These are phyloP conservation scores for Thalassiosira profunda DNA, from an alignment of 108 stramenopile species.

Conservation along the genomic window DNA sequence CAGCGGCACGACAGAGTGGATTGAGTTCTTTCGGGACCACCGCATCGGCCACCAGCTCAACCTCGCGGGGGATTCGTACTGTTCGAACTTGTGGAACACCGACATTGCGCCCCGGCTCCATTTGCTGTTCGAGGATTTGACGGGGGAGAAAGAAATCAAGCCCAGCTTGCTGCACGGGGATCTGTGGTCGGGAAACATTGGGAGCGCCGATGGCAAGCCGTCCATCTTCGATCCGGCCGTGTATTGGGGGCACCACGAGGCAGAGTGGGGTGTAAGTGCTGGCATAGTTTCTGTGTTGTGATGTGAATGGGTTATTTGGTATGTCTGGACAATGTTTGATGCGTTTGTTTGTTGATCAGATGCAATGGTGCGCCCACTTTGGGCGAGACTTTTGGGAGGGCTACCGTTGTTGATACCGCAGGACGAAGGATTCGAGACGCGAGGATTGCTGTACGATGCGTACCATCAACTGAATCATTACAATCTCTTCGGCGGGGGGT, in stretches of 20 bases:
- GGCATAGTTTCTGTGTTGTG: background rate
- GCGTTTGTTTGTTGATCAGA: background rate
- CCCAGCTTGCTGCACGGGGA: slow-evolving; percentile 61
- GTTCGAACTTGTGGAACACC: slow-evolving; percentile 34
- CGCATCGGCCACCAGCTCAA: slow-evolving; percentile 52
- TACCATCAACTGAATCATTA: slow-evolving; percentile 61
- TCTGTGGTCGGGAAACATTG: slow-evolving; percentile 65
- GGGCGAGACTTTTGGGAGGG: slow-evolving; percentile 41
- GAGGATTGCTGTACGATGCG: slow-evolving; percentile 46
- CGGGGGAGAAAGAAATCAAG: slow-evolving; percentile 41
- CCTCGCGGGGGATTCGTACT: slow-evolving; percentile 53
- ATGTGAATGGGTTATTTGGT: background rate
- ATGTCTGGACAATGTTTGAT: background rate
- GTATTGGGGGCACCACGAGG: slow-evolving; percentile 61
- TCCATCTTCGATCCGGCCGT: slow-evolving; percentile 57
- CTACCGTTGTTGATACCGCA: slow-evolving; percentile 38
- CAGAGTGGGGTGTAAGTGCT: slow-evolving; percentile 56
- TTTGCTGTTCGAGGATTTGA: slow-evolving; percentile 45
- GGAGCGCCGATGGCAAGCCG: slow-evolving; percentile 52
- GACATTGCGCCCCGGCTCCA: slow-evolving; percentile 48
- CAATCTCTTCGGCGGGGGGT: slow-evolving; percentile 55
- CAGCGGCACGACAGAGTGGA: slow-evolving; percentile 54
- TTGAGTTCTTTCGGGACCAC: slow-evolving; percentile 46
- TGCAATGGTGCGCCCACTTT: slow-evolving; percentile 48
- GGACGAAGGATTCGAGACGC: slow-evolving; percentile 42